phyloP scores from a whole-genome alignment of 257 asterid species.

The Nyctanthes arbortristis region DNA sequence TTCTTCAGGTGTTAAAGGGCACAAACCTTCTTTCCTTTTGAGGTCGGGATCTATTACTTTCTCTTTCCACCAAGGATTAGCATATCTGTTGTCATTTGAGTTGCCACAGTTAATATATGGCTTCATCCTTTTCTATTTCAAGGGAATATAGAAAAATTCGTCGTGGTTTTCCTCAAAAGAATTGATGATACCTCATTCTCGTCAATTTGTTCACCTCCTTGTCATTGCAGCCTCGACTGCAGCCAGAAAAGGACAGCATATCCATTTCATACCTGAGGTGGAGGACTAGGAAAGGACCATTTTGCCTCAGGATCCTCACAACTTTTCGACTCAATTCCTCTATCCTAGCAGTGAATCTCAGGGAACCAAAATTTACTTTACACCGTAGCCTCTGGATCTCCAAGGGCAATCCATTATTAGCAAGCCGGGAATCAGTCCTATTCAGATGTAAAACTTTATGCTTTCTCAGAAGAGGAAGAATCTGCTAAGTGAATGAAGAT shows the following conservation, averaged over 20 bases:
- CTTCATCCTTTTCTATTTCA: neutral
- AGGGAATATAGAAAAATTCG: neutral
- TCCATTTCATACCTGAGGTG: conserved; percentile 68
- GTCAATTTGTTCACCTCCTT: conserved; percentile 47
- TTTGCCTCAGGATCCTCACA: conserved; percentile 35
- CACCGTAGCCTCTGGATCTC: conserved; percentile 57
- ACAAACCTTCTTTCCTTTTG: conserved; percentile 52
- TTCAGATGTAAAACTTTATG: conserved; percentile 55
- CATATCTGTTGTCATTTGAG: conserved; percentile 33
- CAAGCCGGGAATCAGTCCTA: conserved; percentile 59
- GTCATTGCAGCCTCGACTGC: conserved; percentile 49
- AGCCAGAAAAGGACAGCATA: conserved; percentile 59
- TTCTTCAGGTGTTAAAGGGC: conserved; percentile 65
- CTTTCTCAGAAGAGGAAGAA: conserved; percentile 53
- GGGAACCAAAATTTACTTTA: conserved; percentile 44
- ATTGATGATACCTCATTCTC: conserved; percentile 41
- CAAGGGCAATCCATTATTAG: conserved; percentile 47
- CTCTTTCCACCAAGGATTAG: conserved; percentile 58
- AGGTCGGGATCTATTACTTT: conserved; percentile 43
- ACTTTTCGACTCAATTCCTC: conserved; percentile 54
- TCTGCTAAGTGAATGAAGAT: conserved; percentile 31
- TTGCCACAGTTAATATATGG: conserved; percentile 15
- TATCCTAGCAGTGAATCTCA: conserved; percentile 45
- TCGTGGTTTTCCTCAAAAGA: neutral
- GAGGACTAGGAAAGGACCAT: conserved; percentile 51